phyloP scores from a whole-genome alignment of 2,329 filamentous ascomycete genomes.

The Sclerotinia sclerotiorum region DNA sequence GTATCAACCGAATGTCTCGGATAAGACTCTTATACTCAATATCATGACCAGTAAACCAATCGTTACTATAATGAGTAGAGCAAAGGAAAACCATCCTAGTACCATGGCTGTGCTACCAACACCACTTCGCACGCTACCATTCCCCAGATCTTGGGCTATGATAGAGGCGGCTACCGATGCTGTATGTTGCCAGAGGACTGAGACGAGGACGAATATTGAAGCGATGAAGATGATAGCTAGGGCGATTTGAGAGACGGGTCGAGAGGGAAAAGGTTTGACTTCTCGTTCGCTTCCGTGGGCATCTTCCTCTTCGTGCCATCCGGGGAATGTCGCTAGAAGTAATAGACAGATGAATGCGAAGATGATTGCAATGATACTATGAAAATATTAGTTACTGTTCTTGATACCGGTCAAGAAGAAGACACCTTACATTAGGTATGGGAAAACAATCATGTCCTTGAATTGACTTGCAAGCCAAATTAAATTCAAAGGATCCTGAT shows the following conservation, averaged over 20 bases:
- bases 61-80: slow-evolving; percentile 88
- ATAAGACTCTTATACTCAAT: slow-evolving; percentile 80
- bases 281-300: slow-evolving; percentile 79
- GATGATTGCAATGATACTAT: slow-evolving; percentile 92
- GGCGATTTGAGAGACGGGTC: slow-evolving; percentile 88
- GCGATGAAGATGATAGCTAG: slow-evolving; percentile 86
- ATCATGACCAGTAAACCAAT: slow-evolving; percentile 97
- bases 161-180: slow-evolving; percentile 93
- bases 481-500: slow-evolving; percentile 93
- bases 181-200: slow-evolving; percentile 86
- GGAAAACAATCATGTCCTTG: slow-evolving; percentile 98
- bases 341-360: slow-evolving; percentile 96
- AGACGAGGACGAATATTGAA: slow-evolving; percentile 71
- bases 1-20: slow-evolving; percentile 48
- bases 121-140: slow-evolving; percentile 81
- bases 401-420: neutral
- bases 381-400: slow-evolving; percentile 26
- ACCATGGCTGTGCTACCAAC: slow-evolving; percentile 96
- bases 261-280: slow-evolving; percentile 89
- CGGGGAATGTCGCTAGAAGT: slow-evolving; percentile 92
- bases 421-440: slow-evolving; percentile 79
- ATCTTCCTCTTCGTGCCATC: slow-evolving; percentile 92
- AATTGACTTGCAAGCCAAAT: slow-evolving; percentile 97
- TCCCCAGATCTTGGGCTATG: slow-evolving; percentile 89
- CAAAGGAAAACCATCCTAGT: slow-evolving; percentile 95